phyloP scores from a whole-genome alignment of 129 eudicot genomes.

The Flaveria bidentis region DNA sequence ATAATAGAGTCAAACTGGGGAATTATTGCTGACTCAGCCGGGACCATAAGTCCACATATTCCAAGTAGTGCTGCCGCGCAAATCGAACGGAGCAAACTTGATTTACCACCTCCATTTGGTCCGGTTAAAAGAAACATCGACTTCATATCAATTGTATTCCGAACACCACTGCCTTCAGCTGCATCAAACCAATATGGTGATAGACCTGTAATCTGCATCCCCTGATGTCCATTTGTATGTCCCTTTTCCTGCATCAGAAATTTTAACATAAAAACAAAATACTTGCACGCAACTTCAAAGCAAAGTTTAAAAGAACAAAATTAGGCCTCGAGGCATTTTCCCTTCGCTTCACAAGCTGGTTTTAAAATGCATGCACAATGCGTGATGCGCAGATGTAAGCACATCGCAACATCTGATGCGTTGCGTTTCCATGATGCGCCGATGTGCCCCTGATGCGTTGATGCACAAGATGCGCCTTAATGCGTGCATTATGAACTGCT shows the following conservation, averaged over 20 bases:
- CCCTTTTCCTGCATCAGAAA: constrained; percentile 44
- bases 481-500: no score
- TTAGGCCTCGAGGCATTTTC: no score
- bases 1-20: constrained; percentile 94
- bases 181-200: constrained; percentile 94
- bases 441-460: no score
- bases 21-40: constrained; percentile 85
- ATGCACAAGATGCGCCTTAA: no score
- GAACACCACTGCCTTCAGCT: constrained; percentile 77
- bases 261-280: not conserved
- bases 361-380: no score
- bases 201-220: constrained; percentile 80
- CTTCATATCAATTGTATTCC: constrained; percentile 73
- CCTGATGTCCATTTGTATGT: constrained; percentile 32
- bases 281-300: not conserved
- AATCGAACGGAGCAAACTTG: constrained; percentile 84
- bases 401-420: no score
- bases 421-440: no score
- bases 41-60: constrained; percentile 91
- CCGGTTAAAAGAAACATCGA: constrained; percentile 91
- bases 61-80: constrained; percentile 93
- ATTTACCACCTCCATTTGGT: constrained; percentile 98
- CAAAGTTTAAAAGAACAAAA: no score
- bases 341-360: no score
- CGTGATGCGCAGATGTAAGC: no score